A percentile compares a stretch with the other conserved stretches of the same genome.
These are phyloP conservation scores for Epichloe typhina DNA, from an alignment of 2,329 filamentous ascomycete genomes.

Conservation along the genomic window DNA sequence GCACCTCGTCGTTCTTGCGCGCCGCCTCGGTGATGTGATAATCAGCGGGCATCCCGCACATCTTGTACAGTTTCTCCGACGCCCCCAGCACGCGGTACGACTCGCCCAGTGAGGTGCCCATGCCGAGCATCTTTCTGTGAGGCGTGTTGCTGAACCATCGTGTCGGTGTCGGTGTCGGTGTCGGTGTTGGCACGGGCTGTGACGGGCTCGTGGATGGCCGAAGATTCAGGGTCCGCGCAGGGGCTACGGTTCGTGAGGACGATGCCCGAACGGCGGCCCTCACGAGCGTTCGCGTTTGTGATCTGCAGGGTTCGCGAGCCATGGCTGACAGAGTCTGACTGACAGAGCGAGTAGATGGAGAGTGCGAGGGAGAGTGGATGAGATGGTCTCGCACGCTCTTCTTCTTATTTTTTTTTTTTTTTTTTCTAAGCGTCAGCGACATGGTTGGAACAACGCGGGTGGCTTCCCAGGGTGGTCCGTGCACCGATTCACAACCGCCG, in stretches of 20 bases:
- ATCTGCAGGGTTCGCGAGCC: constrained; percentile 36
- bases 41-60: constrained; percentile 57
- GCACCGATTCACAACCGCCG: background rate
- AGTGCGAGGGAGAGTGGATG: too few species aligned
- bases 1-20: constrained; percentile 52
- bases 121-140: constrained; percentile 18
- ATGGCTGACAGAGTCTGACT: constrained; percentile 12
- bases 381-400: too few species aligned
- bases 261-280: constrained; percentile 19
- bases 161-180: constrained; percentile 8
- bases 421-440: background rate
- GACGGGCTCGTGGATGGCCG: background rate
- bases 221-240: constrained; percentile 10
- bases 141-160: constrained; percentile 26
- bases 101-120: constrained; percentile 22
- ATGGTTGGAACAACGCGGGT: background rate
- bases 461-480: constrained; percentile 1
- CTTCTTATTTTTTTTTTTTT: too few species aligned
- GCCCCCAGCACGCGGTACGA: constrained; percentile 66
- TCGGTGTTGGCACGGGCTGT: constrained; percentile 3
- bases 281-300: constrained; percentile 28
- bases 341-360: background rate
- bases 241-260: constrained; percentile 11
- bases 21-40: constrained; percentile 62
- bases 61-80: constrained; percentile 66